Evolutionary conservation across 257 asterid species (phyloP), one percentile per base, ranked within the genome.

Genomic region (Linaria vulgaris): DNA sequence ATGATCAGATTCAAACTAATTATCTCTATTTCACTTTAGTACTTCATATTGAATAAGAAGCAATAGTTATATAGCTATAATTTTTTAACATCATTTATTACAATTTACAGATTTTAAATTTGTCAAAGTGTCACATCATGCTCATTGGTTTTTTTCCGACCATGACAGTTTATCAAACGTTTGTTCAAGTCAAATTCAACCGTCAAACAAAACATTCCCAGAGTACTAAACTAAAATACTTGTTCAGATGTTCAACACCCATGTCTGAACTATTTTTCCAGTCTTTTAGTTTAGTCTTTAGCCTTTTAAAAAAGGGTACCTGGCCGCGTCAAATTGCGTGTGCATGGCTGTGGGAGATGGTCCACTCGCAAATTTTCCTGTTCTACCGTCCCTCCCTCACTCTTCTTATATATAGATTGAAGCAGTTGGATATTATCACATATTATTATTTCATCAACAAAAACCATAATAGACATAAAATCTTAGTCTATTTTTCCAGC

Each of bases 331-430:
- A 72, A 67, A 72, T 69, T 61, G 69, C 57, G 25, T 38, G 6
- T 27, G 34, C 34, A 27, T 27, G 34, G 34, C 34, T 27, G 34
- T 21, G 50, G 49, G 17, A 9, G 2, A 6, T 80, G 73, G 31
- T 44, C 79, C 66, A 62, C 72, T 44, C 20, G 37, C 69, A 67
- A 78, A 73, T 31, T 39, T 34, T 27, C 3, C 3, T 4, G 6
- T 34, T 31, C 60, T 81, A 77, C 80, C 80, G 75, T 63, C 73
- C 76, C 54, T n/a, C 69, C 39, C 21, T 12, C 59, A 43, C n/a
- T 13, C 41, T 64, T 45, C 65, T 67, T 73, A 72, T 61, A 79
- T 47, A 82, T 16, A 25, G 22, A 67, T 8, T 38, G 41, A 44
- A 61, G 27, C 56, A 61, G 14, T 55, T 64, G 38, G 54, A 51